Conservation (phyloP, 495 filamentous ascomycete species). For the Penicillium lagena region DNA sequence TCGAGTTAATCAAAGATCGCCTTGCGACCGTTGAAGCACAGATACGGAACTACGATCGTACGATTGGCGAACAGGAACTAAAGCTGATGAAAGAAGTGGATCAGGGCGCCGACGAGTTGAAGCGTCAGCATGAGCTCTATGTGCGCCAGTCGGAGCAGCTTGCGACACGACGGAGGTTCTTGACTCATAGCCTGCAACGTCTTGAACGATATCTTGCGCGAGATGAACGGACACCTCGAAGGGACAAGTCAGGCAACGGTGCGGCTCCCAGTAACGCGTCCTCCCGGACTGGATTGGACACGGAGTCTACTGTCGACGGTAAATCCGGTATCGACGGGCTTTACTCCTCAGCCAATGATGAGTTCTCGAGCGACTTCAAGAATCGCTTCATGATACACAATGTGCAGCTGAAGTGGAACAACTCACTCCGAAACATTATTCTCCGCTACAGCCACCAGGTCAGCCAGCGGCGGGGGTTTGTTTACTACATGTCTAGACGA, state of each 20-base stretch:
- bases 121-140: constrained; percentile 59
- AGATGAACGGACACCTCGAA: constrained; percentile 22
- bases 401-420: constrained; percentile 96
- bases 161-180: constrained; percentile 66
- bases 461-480: constrained; percentile 89
- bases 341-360: constrained; percentile 41
- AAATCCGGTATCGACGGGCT: constrained; percentile 35
- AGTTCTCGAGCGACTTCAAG: constrained; percentile 87
- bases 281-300: constrained; percentile 39
- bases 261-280: constrained; percentile 38
- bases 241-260: constrained; percentile 22
- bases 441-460: constrained; percentile 96
- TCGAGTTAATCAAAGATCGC: constrained; percentile 73
- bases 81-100: constrained; percentile 50
- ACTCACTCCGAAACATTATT: constrained; percentile 90
- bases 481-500: constrained; percentile 93
- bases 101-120: constrained; percentile 39
- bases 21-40: constrained; percentile 73
- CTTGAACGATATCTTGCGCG: constrained; percentile 51
- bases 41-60: constrained; percentile 61
- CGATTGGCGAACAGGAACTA: constrained; percentile 59
- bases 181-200: constrained; percentile 65
- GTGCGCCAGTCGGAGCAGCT: constrained; percentile 65
- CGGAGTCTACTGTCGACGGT: constrained; percentile 33
- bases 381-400: constrained; percentile 98